These are phyloP conservation scores for Mortierella claussenii DNA, from an alignment of 192 early-diverging fungal genomes.

Conservation along the genomic window DNA sequence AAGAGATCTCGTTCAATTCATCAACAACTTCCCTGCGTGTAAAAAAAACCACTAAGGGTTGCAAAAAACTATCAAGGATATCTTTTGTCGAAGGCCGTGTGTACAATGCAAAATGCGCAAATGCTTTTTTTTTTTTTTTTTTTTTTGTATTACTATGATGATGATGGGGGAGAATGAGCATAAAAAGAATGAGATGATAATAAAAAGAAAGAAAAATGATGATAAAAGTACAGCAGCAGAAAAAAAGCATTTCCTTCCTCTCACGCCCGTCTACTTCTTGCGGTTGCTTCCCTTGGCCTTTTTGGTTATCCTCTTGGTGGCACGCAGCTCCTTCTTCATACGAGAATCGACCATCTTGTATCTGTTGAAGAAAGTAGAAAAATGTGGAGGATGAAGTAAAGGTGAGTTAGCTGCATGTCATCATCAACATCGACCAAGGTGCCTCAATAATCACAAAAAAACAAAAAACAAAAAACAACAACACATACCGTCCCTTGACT, in stretches of 20 bases:
- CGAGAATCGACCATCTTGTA: constrained; percentile 95
- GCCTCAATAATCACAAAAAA: neutral
- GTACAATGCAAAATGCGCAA: no score
- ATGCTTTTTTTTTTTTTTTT: no score
- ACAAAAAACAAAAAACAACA: constrained; percentile 11
- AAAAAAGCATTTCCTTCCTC: no score
- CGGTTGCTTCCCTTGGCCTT: constrained; percentile 65
- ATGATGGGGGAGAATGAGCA: neutral
- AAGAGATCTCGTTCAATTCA: no score
- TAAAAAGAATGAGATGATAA: neutral
- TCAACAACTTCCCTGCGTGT: no score
- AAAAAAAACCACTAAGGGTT: no score
- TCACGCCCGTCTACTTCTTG: constrained; percentile 48
- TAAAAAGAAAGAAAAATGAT: neutral
- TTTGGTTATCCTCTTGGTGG: constrained; percentile 79
- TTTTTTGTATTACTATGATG: neutral
- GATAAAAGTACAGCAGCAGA: neutral
- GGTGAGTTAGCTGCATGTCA: no score
- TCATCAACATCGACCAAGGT: neutral
- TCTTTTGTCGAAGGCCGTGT: no score
- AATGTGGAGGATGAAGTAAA: no score
- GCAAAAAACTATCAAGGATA: no score
- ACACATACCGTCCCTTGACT: constrained; percentile 91
- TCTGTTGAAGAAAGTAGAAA: no score
- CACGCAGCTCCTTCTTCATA: constrained; percentile 96